phyloP scores from a whole-genome alignment of 257 asterid species.

The Nicotiana knightiana region DNA sequence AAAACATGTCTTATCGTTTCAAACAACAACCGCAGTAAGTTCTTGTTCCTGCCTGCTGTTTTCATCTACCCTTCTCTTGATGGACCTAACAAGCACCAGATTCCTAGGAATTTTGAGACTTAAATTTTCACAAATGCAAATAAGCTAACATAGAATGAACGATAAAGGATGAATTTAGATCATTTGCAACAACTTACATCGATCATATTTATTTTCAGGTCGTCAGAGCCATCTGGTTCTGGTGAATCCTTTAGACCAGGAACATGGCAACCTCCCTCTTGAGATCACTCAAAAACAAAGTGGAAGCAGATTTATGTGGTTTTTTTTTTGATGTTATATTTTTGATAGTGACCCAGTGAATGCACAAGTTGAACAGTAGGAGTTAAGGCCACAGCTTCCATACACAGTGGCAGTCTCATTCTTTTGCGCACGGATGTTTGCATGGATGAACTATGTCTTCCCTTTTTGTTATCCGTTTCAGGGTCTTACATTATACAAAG shows the following conservation, averaged over 20 bases:
- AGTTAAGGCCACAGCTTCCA: background rate
- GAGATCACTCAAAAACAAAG: conserved; percentile 7
- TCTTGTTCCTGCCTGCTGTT: background rate
- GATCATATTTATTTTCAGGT: conserved; percentile 34
- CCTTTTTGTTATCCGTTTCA: background rate
- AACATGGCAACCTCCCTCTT: conserved; percentile 90
- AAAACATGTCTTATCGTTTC: conserved; percentile 24
- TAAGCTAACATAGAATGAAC: background rate
- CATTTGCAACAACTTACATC: background rate
- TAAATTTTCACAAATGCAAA: background rate
- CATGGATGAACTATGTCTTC: background rate
- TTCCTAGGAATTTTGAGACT: background rate
- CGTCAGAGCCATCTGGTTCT: conserved; percentile 82
- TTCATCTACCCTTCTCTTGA: background rate
- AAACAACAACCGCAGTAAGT: conserved; percentile 40
- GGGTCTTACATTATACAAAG: background rate
- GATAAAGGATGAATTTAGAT: background rate
- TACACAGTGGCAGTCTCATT: background rate
- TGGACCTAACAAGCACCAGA: background rate
- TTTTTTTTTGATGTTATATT: background rate
- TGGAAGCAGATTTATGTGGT: background rate
- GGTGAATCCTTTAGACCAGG: conserved; percentile 90
- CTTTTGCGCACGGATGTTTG: background rate
- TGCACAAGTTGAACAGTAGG: background rate
- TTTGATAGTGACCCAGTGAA: background rate